Evolutionary conservation across 1,284 basidiomycete species (phyloP).

Genomic region (Trichosporon coremiiforme): DNA sequence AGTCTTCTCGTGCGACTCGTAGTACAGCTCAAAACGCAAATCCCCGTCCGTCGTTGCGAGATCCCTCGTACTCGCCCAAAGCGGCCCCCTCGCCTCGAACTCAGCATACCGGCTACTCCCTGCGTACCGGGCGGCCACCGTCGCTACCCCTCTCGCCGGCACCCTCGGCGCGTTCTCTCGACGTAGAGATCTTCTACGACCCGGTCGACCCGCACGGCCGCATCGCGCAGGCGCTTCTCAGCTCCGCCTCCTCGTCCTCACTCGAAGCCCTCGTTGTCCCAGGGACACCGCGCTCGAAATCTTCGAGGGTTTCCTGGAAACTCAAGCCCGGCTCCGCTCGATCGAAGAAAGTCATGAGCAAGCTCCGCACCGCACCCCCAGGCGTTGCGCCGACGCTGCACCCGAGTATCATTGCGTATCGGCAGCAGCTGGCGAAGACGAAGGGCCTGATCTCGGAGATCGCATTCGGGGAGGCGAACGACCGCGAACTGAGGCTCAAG

Average conservation of each 20-base stretch:
- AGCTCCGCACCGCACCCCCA: conserved; percentile 4
- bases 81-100: background rate
- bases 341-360: background rate
- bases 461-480: conserved; percentile 1
- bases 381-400: conserved; percentile 10
- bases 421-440: conserved; percentile 9
- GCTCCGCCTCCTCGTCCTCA: background rate
- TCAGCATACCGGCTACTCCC: background rate
- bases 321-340: background rate
- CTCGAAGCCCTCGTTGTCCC: background rate
- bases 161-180: background rate
- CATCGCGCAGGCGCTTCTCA: conserved; percentile 1
- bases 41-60: background rate
- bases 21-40: background rate
- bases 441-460: conserved; percentile 2
- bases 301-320: background rate
- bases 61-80: background rate
- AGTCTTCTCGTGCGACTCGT: background rate
- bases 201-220: conserved; percentile 3
- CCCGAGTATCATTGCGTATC: background rate
- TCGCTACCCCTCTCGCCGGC: background rate
- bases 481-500: conserved; percentile 2
- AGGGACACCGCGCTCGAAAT: background rate
- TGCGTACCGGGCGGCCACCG: background rate
- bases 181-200: background rate